phyloP scores from a whole-genome alignment of 805 yeast species.

The Metschnikowia baotianmanensis region DNA sequence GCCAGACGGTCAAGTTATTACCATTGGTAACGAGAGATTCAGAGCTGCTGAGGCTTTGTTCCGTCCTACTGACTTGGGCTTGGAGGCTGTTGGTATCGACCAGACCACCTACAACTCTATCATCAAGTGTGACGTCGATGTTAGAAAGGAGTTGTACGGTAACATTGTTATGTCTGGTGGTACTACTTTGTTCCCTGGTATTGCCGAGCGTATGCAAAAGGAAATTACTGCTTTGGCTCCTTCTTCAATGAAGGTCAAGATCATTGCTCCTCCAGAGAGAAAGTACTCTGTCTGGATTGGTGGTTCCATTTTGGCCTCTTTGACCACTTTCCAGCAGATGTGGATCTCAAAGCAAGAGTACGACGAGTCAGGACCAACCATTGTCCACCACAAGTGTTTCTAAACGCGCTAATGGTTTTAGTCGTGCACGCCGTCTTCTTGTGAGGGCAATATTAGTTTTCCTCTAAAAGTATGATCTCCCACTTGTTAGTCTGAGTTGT shows the following conservation, averaged over 20 bases:
- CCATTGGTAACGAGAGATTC: conserved; percentile 99
- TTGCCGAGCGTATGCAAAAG: conserved; percentile 99
- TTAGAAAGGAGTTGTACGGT: conserved; percentile 97
- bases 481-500: conserved; percentile 11
- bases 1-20: conserved; percentile 99
- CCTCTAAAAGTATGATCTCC: conserved; percentile 12
- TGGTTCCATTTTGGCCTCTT: conserved; percentile 98
- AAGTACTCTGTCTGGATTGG: conserved; percentile 99
- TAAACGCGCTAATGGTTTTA: conserved; percentile 37
- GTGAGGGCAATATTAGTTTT: conserved; percentile 11
- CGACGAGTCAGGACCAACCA: conserved; percentile 99
- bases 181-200: conserved; percentile 99
- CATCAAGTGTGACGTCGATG: conserved; percentile 99
- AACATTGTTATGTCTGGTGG: conserved; percentile 99
- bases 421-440: conserved; percentile 15
- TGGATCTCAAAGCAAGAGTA: conserved; percentile 99
- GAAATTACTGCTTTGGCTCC: conserved; percentile 99
- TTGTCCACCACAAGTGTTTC: conserved; percentile 95
- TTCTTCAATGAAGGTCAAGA: conserved; percentile 99
- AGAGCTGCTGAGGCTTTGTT: conserved; percentile 99
- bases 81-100: conserved; percentile 98
- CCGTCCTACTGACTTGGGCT: conserved; percentile 91
- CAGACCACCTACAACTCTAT: conserved; percentile 94
- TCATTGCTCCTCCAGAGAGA: conserved; percentile 99
- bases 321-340: conserved; percentile 99